Conservation (phyloP, 2,329 filamentous ascomycete genomes). For the Hypoxylon sp. region DNA sequence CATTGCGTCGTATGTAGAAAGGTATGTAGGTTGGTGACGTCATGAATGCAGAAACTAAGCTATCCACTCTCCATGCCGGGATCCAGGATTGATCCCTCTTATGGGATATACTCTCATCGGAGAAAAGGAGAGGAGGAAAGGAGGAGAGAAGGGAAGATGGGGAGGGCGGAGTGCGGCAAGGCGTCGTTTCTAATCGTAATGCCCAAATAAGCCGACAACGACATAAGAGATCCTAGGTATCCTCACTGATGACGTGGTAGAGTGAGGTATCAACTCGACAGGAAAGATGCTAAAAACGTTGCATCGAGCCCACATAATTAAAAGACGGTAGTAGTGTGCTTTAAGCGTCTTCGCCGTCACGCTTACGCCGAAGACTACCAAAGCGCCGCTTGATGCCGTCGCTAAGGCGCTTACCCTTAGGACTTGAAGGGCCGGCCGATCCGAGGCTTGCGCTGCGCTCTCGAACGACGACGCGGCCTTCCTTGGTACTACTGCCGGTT, state of each 20-base stretch:
- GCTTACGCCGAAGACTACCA: conserved; percentile 66
- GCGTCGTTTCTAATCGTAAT: not conserved
- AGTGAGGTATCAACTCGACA: no score
- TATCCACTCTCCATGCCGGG: not conserved
- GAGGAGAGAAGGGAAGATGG: not conserved
- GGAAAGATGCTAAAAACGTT: no score
- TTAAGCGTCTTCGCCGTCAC: conserved; percentile 40
- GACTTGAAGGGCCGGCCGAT: conserved; percentile 39
- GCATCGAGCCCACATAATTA: no score
- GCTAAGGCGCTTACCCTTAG: conserved; percentile 58
- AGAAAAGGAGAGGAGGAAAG: no score
- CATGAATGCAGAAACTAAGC: not conserved
- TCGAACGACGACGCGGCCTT: conserved; percentile 52
- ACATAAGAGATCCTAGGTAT: not conserved
- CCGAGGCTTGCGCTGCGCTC: conserved; percentile 62
- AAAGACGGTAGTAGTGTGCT: not conserved
- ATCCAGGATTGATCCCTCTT: not conserved
- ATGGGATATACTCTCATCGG: no score
- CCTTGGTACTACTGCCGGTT: conserved; percentile 40
- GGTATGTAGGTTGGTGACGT: not conserved
- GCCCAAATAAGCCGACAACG: not conserved
- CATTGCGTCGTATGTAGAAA: not conserved
- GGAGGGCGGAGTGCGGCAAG: not conserved
- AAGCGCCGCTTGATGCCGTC: conserved; percentile 69
- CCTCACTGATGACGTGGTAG: no score